Evolutionary conservation across 768 basidiomycete genomes (phyloP).

Genomic region (Mycena kentingensis): DNA sequence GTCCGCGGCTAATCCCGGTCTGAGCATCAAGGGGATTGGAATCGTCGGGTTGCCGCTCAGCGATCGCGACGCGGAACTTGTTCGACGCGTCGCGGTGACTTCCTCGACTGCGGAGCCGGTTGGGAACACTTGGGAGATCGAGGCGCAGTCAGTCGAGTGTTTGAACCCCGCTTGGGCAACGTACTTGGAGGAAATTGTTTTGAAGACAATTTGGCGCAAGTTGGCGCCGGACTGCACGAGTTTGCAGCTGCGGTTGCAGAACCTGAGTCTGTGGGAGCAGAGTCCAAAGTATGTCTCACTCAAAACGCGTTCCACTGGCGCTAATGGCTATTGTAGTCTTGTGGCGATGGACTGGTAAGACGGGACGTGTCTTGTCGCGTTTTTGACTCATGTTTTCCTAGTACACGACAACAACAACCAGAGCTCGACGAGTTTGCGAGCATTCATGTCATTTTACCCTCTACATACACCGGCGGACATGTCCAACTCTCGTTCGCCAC

Average conservation of each 20-base stretch:
- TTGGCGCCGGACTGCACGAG: conserved; percentile 15
- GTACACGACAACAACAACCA: conserved; percentile 10
- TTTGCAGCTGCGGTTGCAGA: conserved; percentile 12
- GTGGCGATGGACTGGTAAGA: conserved; percentile 17
- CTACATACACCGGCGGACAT: conserved; percentile 16
- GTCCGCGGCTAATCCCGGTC: conserved; percentile 21
- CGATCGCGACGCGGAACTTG: conserved; percentile 20
- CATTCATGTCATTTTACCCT: conserved; percentile 21
- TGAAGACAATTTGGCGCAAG: conserved; percentile 21
- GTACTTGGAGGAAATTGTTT: conserved; percentile 20
- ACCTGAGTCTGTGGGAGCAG: conserved; percentile 20
- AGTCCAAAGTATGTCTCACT: conserved; percentile 12
- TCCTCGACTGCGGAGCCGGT: conserved; percentile 1
- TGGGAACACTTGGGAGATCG: conserved; percentile 21
- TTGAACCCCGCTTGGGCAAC: conserved; percentile 21
- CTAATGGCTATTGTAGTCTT: neutral
- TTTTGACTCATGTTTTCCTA: neutral
- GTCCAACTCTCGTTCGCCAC: conserved; percentile 21
- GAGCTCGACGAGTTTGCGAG: conserved; percentile 16
- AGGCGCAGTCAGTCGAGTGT: conserved; percentile 12
- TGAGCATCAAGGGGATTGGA: conserved; percentile 20
- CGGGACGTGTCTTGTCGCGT: neutral
- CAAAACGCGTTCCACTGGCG: too few species aligned
- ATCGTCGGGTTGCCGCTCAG: conserved; percentile 20
- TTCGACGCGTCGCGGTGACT: conserved; percentile 5